These are phyloP conservation scores for Kickxella alabastrina DNA, from an alignment of 192 early-diverging fungal genomes.

Conservation along the genomic window DNA sequence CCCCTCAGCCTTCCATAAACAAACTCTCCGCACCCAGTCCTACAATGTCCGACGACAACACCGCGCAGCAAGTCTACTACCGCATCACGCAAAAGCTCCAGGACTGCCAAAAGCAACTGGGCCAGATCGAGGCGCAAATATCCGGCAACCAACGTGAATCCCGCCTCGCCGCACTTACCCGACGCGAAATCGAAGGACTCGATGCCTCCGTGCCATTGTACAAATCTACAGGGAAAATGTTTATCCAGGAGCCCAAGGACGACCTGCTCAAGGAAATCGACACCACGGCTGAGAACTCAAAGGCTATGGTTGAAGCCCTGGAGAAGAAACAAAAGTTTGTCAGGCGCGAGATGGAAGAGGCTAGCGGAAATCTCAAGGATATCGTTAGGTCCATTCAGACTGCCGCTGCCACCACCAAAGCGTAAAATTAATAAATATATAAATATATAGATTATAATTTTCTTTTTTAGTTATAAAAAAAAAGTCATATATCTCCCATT, in stretches of 20 bases:
- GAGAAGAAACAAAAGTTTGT: slow-evolving; percentile 54
- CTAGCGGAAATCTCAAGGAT: slow-evolving; percentile 32
- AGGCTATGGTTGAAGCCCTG: slow-evolving; percentile 19
- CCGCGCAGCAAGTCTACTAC: slow-evolving; percentile 41
- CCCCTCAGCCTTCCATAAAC: background rate
- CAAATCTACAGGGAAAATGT: slow-evolving; percentile 52
- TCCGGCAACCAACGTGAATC: slow-evolving; percentile 42
- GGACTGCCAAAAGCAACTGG: slow-evolving; percentile 35
- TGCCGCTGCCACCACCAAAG: background rate
- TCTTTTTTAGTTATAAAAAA: background rate
- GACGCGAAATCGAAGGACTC: slow-evolving; percentile 40
- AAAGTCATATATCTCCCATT: background rate
- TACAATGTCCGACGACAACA: slow-evolving; percentile 31
- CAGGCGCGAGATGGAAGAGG: slow-evolving; percentile 35
- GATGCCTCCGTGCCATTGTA: slow-evolving; percentile 27
- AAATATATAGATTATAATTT: no score
- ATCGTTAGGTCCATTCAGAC: slow-evolving; percentile 21
- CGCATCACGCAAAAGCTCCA: slow-evolving; percentile 45
- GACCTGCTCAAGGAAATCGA: slow-evolving; percentile 28
- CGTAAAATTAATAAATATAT: background rate
- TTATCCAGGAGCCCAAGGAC: slow-evolving; percentile 36
- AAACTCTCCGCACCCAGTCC: background rate
- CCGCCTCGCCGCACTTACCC: slow-evolving; percentile 39
- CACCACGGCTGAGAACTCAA: slow-evolving; percentile 9
- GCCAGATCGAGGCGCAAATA: slow-evolving; percentile 42